Evolutionary conservation across 768 basidiomycete genomes (phyloP).

Genomic region (Suillus fuscotomentosus): DNA sequence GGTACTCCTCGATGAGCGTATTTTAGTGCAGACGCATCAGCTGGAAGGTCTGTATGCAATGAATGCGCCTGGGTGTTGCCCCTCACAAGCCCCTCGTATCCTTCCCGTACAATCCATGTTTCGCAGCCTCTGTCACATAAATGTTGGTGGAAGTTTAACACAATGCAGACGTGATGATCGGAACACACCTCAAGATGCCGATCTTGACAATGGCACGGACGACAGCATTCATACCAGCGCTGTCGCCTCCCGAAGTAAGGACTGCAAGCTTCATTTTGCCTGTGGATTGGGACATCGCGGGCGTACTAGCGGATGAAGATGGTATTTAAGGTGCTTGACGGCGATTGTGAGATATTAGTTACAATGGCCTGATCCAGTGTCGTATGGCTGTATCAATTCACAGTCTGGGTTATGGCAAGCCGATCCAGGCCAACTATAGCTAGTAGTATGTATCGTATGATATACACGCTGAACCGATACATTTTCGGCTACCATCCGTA

Average conservation of each 20-base stretch:
- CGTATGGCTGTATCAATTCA: neutral
- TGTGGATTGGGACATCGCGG: conserved; percentile 1
- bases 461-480: neutral
- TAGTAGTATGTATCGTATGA: neutral
- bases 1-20: conserved; percentile 21
- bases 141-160: conserved; percentile 8
- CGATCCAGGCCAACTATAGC: neutral
- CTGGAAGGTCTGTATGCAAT: conserved; percentile 25
- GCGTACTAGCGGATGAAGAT: neutral
- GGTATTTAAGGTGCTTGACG: conserved; percentile 1
- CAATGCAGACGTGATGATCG: neutral
- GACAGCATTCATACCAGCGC: conserved; percentile 95
- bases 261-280: conserved; percentile 83
- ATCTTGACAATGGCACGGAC: conserved; percentile 93
- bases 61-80: conserved; percentile 62
- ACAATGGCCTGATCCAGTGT: conserved; percentile 1
- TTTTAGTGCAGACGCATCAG: conserved; percentile 23
- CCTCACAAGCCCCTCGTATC: conserved; percentile 95
- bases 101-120: conserved; percentile 94
- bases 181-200: conserved; percentile 80
- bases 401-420: neutral
- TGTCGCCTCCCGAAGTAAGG: conserved; percentile 95
- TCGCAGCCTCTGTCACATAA: conserved; percentile 76
- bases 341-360: conserved; percentile 5
- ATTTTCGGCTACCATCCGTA: neutral